A percentile compares a stretch with the other conserved stretches of the same genome.
phyloP scores from a whole-genome alignment of 371 early-diverging fungal genomes.

The Rhizopus microsporus region DNA sequence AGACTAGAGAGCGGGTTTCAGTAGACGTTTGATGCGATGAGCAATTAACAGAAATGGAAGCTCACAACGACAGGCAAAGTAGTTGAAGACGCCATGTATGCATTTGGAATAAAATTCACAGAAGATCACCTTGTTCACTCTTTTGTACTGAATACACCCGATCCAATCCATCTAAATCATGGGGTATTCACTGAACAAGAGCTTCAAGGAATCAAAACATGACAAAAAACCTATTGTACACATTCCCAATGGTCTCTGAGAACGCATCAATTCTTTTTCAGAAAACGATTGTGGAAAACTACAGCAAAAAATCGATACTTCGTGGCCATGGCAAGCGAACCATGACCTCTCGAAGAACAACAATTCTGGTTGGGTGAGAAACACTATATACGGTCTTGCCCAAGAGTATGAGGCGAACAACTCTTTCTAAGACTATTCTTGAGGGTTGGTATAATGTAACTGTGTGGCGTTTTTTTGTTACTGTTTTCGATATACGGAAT shows the following conservation, averaged over 20 bases:
- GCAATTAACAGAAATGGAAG: conserved; percentile 3
- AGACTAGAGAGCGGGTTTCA: not conserved
- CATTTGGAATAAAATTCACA: not conserved
- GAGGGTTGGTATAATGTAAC: conserved; percentile 2
- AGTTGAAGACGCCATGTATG: conserved; percentile 2
- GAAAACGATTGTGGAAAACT: conserved; percentile 4
- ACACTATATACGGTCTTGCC: conserved; percentile 7
- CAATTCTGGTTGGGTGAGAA: conserved; percentile 7
- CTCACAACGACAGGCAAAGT: conserved; percentile 4
- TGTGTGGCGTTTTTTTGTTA: conserved; percentile 5
- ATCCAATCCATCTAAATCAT: conserved; percentile 1
- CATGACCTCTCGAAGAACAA: conserved; percentile 1
- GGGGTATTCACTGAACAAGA: conserved; percentile 1
- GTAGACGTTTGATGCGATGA: conserved; percentile 2
- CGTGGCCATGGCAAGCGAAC: conserved; percentile 5
- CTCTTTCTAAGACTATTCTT: conserved; percentile 1
- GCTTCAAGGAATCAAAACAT: conserved; percentile 2
- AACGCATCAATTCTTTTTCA: conserved; percentile 2
- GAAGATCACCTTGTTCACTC: conserved; percentile 4
- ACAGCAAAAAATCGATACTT: conserved; percentile 9
- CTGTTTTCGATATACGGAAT: conserved; percentile 2
- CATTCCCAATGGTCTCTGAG: conserved; percentile 1
- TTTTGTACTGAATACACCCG: conserved; percentile 2
- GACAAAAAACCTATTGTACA: conserved; percentile 5
- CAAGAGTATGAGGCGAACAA: conserved; percentile 8